Evolutionary conservation across 1,139 yeast species (phyloP).

Genomic region (Diutina siamensis): DNA sequence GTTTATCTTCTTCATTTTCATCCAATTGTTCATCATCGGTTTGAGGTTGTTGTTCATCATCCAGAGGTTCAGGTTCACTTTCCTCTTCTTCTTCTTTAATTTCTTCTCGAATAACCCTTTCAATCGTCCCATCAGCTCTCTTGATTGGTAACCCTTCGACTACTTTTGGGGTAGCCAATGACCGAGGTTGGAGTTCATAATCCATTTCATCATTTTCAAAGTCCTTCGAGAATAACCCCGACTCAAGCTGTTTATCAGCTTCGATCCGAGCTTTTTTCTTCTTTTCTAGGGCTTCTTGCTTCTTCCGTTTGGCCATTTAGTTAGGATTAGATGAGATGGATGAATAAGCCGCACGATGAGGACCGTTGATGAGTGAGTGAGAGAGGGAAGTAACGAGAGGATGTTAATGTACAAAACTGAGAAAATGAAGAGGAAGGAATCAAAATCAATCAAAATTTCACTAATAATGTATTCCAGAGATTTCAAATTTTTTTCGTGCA

Average conservation of each 20-base stretch:
- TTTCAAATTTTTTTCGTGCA: no score
- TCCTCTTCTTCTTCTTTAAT: conserved; percentile 13
- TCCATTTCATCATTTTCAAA: conserved; percentile 62
- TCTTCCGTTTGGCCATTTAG: conserved; percentile 11
- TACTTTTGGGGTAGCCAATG: conserved; percentile 20
- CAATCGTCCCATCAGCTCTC: conserved; percentile 50
- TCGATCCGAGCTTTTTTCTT: conserved; percentile 36
- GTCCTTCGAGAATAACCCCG: conserved; percentile 30
- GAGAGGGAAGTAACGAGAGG: neutral
- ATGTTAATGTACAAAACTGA: neutral
- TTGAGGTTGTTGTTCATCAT: conserved; percentile 10
- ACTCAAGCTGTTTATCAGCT: conserved; percentile 32
- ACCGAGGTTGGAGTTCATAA: conserved; percentile 53
- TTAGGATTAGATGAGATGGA: neutral
- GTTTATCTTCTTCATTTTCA: conserved; percentile 5
- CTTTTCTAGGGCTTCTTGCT: conserved; percentile 7
- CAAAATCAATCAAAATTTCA: no score
- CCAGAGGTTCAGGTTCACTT: conserved; percentile 11
- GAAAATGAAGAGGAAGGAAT: neutral
- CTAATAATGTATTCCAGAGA: no score
- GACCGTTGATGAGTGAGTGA: no score
- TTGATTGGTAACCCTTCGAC: conserved; percentile 78
- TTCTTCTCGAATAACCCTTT: conserved; percentile 42
- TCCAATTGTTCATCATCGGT: neutral
- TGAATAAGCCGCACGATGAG: conserved; percentile 4